These are phyloP conservation scores for Candida arabinofermentans DNA, from an alignment of 805 yeast species.

Conservation along the genomic window DNA sequence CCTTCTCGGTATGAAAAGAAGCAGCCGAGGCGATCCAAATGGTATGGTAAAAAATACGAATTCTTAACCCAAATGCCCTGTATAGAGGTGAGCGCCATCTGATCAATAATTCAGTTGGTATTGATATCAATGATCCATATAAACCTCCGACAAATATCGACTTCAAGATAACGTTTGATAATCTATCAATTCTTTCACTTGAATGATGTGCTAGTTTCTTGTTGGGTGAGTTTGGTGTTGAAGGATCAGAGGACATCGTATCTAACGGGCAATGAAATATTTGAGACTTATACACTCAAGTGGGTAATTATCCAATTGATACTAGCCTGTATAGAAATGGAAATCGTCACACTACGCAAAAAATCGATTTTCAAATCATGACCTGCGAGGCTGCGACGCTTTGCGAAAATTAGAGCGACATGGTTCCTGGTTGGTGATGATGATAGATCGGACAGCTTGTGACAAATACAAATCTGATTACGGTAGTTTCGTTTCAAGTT, in stretches of 20 bases:
- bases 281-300: no score
- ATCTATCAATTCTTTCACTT: slow-evolving; percentile 21
- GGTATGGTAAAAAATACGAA: slow-evolving; percentile 35
- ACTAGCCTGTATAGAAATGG: no score
- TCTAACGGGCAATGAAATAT: neutral
- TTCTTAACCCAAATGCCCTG: slow-evolving; percentile 33
- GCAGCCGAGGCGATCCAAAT: slow-evolving; percentile 35
- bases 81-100: slow-evolving; percentile 36
- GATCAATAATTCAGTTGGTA: slow-evolving; percentile 33
- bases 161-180: slow-evolving; percentile 27
- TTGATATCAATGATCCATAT: slow-evolving; percentile 35
- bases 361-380: no score
- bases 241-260: neutral
- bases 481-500: no score
- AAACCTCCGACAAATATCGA: slow-evolving; percentile 33
- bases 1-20: slow-evolving; percentile 32
- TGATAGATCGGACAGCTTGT: no score
- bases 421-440: no score
- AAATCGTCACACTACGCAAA: no score
- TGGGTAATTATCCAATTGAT: no score
- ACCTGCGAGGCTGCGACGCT: no score
- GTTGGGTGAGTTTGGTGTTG: neutral
- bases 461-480: neutral
- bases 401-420: no score
- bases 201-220: slow-evolving; percentile 21